phyloP scores from a whole-genome alignment of 106 monocot species.

The Alisma plantagoaquatica region DNA sequence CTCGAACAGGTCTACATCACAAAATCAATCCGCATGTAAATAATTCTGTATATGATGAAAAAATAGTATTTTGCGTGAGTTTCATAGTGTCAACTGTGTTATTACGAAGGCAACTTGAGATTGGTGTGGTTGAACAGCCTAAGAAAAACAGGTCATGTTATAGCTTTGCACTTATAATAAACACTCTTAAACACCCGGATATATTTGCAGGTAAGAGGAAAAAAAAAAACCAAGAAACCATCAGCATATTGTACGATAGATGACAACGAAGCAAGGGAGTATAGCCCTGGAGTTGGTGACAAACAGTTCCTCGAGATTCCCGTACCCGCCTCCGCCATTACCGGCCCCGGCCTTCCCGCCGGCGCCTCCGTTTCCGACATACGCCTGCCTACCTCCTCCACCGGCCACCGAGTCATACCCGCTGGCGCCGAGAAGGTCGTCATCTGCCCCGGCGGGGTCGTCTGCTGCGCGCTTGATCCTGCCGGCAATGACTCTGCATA shows the following conservation, averaged over 20 bases:
- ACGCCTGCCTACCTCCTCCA: constrained; percentile 5
- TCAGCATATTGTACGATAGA: constrained; percentile 47
- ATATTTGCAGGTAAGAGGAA: too few species aligned
- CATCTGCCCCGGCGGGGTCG: not conserved
- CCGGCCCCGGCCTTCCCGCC: not conserved
- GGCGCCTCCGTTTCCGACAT: constrained; percentile 5
- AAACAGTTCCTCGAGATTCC: constrained; percentile 70
- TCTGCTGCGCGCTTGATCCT: constrained; percentile 25
- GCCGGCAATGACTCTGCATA: constrained; percentile 92
- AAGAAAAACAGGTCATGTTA: too few species aligned
- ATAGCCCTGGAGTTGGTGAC: constrained; percentile 75
- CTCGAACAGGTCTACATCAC: too few species aligned
- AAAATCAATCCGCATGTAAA: too few species aligned
- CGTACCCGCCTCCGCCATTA: constrained; percentile 8
- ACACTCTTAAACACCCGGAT: too few species aligned
- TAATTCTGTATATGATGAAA: too few species aligned
- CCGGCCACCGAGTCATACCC: constrained; percentile 44
- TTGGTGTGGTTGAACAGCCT: too few species aligned
- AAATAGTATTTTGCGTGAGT: too few species aligned
- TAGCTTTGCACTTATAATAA: too few species aligned
- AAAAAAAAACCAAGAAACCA: too few species aligned
- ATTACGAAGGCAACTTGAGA: too few species aligned
- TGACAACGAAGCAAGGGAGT: constrained; percentile 84
- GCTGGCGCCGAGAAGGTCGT: not conserved
- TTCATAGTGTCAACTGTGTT: too few species aligned